Evolutionary conservation across 441 rosid genomes (phyloP).

Genomic region (Mallotus repandus): DNA sequence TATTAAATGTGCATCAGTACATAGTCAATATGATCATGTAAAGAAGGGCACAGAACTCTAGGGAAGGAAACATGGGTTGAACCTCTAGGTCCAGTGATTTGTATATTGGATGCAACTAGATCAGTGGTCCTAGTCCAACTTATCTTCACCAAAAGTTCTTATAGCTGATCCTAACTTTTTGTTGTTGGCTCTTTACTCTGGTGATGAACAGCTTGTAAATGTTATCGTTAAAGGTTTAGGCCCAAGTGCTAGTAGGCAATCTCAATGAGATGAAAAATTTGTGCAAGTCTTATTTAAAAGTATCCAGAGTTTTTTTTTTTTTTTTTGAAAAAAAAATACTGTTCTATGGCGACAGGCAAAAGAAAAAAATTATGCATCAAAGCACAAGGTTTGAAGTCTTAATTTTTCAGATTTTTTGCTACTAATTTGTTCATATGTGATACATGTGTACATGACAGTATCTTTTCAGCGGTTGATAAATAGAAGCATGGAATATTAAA

Average conservation of each 20-base stretch:
- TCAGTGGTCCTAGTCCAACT: conserved; percentile 5
- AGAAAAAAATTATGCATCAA: conserved; percentile 13
- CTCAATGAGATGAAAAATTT: conserved; percentile 15
- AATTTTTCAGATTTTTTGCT: conserved; percentile 2
- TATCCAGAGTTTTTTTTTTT: conserved; percentile 6
- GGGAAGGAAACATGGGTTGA: background rate
- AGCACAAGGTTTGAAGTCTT: conserved; percentile 24
- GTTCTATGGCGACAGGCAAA: conserved; percentile 28
- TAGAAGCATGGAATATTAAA: background rate
- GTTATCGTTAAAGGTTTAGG: conserved; percentile 16
- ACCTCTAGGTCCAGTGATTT: conserved; percentile 11
- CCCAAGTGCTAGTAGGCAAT: conserved; percentile 15
- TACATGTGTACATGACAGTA: background rate
- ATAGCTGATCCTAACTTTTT: conserved; percentile 15
- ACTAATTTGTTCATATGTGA: background rate
- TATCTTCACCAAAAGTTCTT: background rate
- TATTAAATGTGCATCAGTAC: background rate
- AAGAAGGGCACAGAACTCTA: background rate
- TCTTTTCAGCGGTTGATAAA: background rate
- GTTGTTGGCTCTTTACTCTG: conserved; percentile 17
- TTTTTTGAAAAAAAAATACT: conserved; percentile 11
- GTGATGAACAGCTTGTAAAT: conserved; percentile 28
- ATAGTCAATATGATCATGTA: conserved; percentile 2
- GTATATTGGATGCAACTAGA: conserved; percentile 7
- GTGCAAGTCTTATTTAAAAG: conserved; percentile 21